phyloP scores from a whole-genome alignment of 345 rosid species.

The Dovyalis caffra region DNA sequence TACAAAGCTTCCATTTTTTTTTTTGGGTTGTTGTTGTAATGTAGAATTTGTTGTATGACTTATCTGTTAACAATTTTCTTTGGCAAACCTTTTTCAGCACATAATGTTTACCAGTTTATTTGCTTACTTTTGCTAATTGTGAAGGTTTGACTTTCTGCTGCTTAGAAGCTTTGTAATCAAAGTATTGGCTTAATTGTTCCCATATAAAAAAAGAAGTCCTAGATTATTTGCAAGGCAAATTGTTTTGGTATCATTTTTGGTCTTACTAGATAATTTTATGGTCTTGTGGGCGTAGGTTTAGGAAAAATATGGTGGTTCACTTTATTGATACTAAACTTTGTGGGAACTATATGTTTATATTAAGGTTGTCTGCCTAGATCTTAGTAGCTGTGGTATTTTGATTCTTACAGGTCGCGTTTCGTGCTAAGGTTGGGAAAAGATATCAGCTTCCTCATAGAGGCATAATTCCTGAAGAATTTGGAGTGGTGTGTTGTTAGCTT shows the following conservation, averaged over 20 bases:
- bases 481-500: constrained; percentile 58
- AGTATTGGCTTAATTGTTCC: neutral
- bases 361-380: neutral
- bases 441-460: constrained; percentile 94
- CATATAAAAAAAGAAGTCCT: too few relatives aligned
- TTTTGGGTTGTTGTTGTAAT: neutral
- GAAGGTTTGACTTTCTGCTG: neutral
- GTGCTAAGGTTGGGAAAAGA: constrained; percentile 88
- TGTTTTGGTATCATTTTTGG: neutral
- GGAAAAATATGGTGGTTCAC: neutral
- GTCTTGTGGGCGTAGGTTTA: neutral
- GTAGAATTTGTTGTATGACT: neutral
- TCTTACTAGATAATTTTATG: neutral
- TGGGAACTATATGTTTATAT: too few relatives aligned
- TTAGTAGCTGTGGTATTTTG: neutral
- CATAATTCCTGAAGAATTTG: constrained; percentile 93
- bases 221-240: neutral
- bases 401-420: constrained; percentile 74
- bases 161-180: neutral
- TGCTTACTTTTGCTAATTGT: neutral
- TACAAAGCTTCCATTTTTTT: too few relatives aligned
- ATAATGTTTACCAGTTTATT: neutral
- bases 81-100: neutral
- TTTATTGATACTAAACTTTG: neutral
- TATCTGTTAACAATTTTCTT: neutral